Percentiles rank a stretch among this genome's conserved stretches.
phyloP scores from a whole-genome alignment of 345 rosid genomes.

The Rhizophora mangle region DNA sequence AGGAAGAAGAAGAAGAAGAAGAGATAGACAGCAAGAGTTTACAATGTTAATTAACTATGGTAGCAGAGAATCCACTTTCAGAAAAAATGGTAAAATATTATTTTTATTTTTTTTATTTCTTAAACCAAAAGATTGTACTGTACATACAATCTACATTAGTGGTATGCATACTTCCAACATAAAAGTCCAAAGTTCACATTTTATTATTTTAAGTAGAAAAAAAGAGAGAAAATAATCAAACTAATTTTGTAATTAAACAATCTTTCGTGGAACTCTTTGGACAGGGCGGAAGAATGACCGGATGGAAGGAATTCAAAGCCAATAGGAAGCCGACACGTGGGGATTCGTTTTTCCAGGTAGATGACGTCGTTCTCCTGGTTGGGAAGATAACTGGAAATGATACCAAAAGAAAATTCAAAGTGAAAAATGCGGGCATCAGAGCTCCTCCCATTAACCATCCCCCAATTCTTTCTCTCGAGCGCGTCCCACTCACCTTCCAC shows the following conservation, averaged over 20 bases:
- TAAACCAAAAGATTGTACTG: too few species aligned
- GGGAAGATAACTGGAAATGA: constrained; percentile 34
- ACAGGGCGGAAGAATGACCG: background rate
- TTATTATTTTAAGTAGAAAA: too few species aligned
- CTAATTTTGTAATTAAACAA: too few species aligned
- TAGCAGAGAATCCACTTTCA: too few species aligned
- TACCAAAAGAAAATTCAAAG: constrained; percentile 6
- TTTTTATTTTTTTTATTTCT: too few species aligned
- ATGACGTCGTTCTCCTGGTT: constrained; percentile 41
- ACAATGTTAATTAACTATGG: too few species aligned
- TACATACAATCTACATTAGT: too few species aligned
- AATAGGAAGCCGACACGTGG: constrained; percentile 34
- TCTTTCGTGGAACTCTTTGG: too few species aligned
- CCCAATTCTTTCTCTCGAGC: constrained; percentile 4
- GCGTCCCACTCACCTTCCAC: background rate
- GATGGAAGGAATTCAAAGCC: background rate
- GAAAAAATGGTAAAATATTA: too few species aligned
- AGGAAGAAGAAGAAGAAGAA: background rate
- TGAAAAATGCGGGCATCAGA: background rate
- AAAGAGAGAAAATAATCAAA: too few species aligned
- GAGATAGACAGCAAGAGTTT: constrained; percentile 6
- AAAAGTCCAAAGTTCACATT: too few species aligned
- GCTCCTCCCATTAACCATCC: background rate
- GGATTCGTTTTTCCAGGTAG: constrained; percentile 40
- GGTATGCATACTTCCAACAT: too few species aligned